Evolutionary conservation across 2,329 filamentous ascomycete genomes (phyloP), one percentile per base, ranked within the genome.

Genomic region (Beauveria varroae): DNA sequence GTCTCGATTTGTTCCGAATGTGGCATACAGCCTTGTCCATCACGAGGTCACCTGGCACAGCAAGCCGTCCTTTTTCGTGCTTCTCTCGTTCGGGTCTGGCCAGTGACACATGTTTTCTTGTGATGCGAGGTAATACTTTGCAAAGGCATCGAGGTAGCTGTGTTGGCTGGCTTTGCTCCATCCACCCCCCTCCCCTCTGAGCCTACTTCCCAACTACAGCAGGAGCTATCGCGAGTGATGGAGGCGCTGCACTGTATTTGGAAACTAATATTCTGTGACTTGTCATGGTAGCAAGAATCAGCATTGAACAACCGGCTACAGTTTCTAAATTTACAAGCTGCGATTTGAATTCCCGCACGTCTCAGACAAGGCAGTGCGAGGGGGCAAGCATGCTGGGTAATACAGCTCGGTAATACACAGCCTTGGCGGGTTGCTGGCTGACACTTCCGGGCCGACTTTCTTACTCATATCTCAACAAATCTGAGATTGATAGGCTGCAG

Each of bases 391-490:
- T 16, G 26, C 26, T 28, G 22, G 24, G 26, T 60, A 47, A 53
- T 60, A 60, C 47, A 53, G 1, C 37, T 28, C 57, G 37, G 57
- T 60, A 53, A 60, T 60, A 52, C 49, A 40, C 16, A 46, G 49
- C 14, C 57, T 60, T 60, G 57, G 57, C 49, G 50, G 47, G 46
- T 44, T 53, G 28, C 24, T 20, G 50, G 57, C 49, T 60, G 57
- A 60, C 57, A 34, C 57, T 34, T 40, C 49, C 46, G 49, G 24
- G 47, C 37, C 57, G 51, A 37, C 50, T 37, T 34, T 60, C 57
- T 60, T 60, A 60, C 57, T 60, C 57, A 60, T 60, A 60, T 53
- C 57, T 60, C 49, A 54, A 47, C 41, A 60, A 60, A 53, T 43
- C 47, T 37, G 24, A 52, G 47, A 52, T 59, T 59, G 26, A 44